Evolutionary conservation across 805 yeast species (phyloP), one percentile per base, ranked within the genome.

Genomic region (Wickerhamomyces subpelliculosus): DNA sequence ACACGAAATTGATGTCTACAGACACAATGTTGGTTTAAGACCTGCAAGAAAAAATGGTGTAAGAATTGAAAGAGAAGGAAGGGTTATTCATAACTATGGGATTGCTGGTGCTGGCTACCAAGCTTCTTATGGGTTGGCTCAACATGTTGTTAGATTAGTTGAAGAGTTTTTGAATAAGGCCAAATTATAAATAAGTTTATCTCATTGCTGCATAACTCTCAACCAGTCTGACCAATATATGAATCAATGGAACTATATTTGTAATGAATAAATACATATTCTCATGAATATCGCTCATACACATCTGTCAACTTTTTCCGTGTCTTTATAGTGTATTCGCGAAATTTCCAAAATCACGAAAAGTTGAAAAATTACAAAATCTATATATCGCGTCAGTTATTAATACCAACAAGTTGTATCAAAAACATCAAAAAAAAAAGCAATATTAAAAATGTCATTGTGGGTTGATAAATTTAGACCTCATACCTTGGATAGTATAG

Each of bases 401-500:
- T n/a, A n/a, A n/a, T n/a, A n/a, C n/a, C n/a, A n/a, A n/a, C n/a
- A n/a, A n/a, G n/a, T n/a, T n/a, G n/a, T n/a, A n/a, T n/a, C n/a
- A n/a, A n/a, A n/a, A n/a, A n/a, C n/a, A n/a, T 28, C 3, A 18
- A 28, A 14, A 21, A 13, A 20, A 8, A 30, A 18, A 21, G n/a
- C 5, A 17, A 30, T 10, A 7, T n/a, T 21, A 7, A 31, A 13
- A 3, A 89, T 89, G 96, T 83, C 96, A 7, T 72, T 93, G 58
- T 93, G 98, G 98, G 96, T 94, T 8, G 97, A 93, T 60, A 87
- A 88, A 48, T 80, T 88, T 60, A 74, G 97, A 47, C 98, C 98
- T 8, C 75, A 67, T 43, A 64, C 68, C 1, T 67, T 93, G 35
- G 73, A 69, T 2, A 70, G 68, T 20, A 67, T 93, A 33, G 76